phyloP scores from a whole-genome alignment of 116 monocot species.

The Trichopus zeylanicus region DNA sequence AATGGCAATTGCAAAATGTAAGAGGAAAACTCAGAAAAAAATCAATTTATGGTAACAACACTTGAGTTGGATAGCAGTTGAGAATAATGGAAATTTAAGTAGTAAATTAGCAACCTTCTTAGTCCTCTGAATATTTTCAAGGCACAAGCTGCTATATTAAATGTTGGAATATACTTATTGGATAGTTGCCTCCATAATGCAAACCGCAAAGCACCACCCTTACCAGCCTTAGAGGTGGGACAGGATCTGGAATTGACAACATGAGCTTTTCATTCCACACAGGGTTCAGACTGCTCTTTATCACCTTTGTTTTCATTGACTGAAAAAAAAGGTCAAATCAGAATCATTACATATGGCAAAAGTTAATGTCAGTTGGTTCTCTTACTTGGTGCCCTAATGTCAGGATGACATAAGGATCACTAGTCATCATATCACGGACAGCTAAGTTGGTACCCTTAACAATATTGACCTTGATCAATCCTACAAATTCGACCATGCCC shows the following conservation, averaged over 20 bases:
- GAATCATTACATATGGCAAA: background rate
- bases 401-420: constrained; percentile 88
- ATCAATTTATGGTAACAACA: too few species aligned
- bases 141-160: too few species aligned
- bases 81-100: too few species aligned
- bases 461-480: constrained; percentile 82
- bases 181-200: too few species aligned
- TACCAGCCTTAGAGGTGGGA: constrained; percentile 80
- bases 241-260: constrained; percentile 75
- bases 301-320: constrained; percentile 81
- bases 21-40: too few species aligned
- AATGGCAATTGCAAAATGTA: too few species aligned
- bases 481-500: constrained; percentile 95
- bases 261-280: constrained; percentile 84
- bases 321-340: constrained; percentile 22
- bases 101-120: too few species aligned
- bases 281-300: constrained; percentile 87
- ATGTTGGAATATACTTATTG: too few species aligned
- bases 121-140: too few species aligned
- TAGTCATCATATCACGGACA: constrained; percentile 67
- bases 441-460: constrained; percentile 74
- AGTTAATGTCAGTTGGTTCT: background rate
- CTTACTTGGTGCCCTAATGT: constrained; percentile 82
- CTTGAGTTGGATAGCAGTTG: too few species aligned
- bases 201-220: too few species aligned